phyloP scores from a whole-genome alignment of 805 yeast species.

The Yarrowia yakushimensis region DNA sequence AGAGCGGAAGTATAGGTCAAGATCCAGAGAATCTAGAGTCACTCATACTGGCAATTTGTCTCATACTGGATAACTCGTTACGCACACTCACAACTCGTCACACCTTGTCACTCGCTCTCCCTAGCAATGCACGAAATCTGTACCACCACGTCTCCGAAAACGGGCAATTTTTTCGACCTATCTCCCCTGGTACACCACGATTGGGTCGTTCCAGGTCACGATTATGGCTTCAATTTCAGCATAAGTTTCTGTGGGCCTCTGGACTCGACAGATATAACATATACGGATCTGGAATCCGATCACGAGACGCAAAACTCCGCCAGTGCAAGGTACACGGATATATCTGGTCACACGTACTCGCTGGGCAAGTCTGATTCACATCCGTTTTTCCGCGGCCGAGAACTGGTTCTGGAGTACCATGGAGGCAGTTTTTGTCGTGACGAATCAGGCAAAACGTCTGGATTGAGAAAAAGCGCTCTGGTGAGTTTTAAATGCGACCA shows the following conservation, averaged over 20 bases:
- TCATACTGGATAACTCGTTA: too few relatives aligned
- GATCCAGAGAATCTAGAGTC: too few relatives aligned
- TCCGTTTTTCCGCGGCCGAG: slow-evolving; percentile 69
- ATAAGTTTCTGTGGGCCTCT: slow-evolving; percentile 52
- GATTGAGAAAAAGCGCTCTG: slow-evolving; percentile 57
- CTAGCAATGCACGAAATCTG: slow-evolving; percentile 27
- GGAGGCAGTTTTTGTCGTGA: slow-evolving; percentile 57
- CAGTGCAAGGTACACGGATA: slow-evolving; percentile 57
- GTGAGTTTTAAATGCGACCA: slow-evolving; percentile 76
- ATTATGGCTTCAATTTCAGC: slow-evolving; percentile 68
- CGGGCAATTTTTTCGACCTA: slow-evolving; percentile 45
- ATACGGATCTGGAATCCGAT: slow-evolving; percentile 29
- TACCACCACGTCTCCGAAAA: slow-evolving; percentile 34
- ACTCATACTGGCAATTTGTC: too few relatives aligned
- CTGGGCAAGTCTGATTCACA: slow-evolving; percentile 53
- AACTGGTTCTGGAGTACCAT: slow-evolving; percentile 63
- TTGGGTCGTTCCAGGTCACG: slow-evolving; percentile 71
- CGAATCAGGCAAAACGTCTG: slow-evolving; percentile 45
- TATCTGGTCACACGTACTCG: slow-evolving; percentile 45
- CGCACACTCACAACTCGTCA: too few relatives aligned
- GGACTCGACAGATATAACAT: background rate
- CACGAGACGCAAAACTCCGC: slow-evolving; percentile 38
- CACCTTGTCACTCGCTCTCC: too few relatives aligned
- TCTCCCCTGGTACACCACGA: slow-evolving; percentile 43
- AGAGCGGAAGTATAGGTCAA: too few relatives aligned